phyloP scores from a whole-genome alignment of 2,329 filamentous ascomycete genomes.

The Talaromyces atroroseus region DNA sequence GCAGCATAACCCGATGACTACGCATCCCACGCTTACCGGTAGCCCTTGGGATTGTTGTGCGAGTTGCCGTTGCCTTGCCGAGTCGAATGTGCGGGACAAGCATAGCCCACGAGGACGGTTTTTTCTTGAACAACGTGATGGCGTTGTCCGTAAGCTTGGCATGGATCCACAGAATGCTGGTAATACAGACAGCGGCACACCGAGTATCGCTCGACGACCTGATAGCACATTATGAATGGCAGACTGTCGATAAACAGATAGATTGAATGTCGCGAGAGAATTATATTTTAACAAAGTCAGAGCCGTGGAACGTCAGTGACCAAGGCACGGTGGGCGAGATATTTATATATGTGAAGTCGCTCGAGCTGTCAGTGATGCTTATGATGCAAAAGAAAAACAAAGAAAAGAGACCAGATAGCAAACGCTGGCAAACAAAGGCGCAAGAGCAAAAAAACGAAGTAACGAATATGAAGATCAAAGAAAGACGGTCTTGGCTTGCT shows the following conservation, averaged over 20 bases:
- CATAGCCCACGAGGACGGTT: slow-evolving; percentile 76
- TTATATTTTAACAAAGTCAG: not conserved
- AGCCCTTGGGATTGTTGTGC: slow-evolving; percentile 20
- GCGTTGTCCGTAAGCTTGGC: slow-evolving; percentile 65
- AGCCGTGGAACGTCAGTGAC: not conserved
- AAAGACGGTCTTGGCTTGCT: slow-evolving; percentile 8
- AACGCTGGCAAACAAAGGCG: not conserved
- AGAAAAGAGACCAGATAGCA: not conserved
- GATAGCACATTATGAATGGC: slow-evolving; percentile 67
- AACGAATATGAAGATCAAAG: slow-evolving; percentile 2
- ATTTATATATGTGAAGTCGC: not conserved
- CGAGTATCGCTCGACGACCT: slow-evolving; percentile 78
- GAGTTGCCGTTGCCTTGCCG: slow-evolving; percentile 10
- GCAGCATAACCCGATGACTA: not conserved
- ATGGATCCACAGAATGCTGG: slow-evolving; percentile 79
- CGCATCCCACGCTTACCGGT: slow-evolving; percentile 6
- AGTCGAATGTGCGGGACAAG: slow-evolving; percentile 56
- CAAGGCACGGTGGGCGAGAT: not conserved
- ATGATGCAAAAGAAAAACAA: not conserved
- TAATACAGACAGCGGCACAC: slow-evolving; percentile 86
- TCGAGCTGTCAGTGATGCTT: not conserved
- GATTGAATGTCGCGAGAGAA: not conserved
- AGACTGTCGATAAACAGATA: not conserved
- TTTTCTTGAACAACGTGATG: slow-evolving; percentile 68
- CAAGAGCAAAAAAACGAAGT: not conserved